A percentile compares a stretch with the other conserved stretches of the same genome.
Conservation (phyloP, 73 alveolate genomes). For the Paramecium tetraurelia region DNA sequence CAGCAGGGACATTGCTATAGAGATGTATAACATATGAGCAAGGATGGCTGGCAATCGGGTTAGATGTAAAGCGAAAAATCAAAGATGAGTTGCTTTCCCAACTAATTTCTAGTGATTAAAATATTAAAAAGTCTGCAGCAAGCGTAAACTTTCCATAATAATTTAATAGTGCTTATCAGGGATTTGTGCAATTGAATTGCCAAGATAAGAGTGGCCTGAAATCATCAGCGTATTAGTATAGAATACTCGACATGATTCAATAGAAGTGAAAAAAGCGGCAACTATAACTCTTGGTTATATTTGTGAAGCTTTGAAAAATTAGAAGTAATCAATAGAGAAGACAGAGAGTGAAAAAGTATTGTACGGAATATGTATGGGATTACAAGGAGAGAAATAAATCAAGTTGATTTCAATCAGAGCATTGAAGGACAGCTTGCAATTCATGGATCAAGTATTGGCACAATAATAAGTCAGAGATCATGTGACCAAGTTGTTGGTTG, state of each 20-base stretch:
- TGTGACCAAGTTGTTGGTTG: neutral
- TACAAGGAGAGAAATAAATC: neutral
- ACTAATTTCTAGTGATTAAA: neutral
- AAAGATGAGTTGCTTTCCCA: neutral
- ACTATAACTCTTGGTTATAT: constrained; percentile 24
- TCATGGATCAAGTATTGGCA: neutral
- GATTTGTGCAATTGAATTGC: constrained; percentile 44
- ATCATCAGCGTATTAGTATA: neutral
- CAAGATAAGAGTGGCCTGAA: constrained; percentile 45
- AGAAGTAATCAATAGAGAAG: neutral
- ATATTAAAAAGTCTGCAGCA: constrained; percentile 10
- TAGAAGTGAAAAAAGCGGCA: constrained; percentile 25
- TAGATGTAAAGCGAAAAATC: neutral
- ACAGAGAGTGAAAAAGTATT: constrained; percentile 3
- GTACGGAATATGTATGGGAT: constrained; percentile 35
- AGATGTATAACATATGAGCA: neutral
- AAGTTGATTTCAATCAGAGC: neutral
- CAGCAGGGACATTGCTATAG: neutral
- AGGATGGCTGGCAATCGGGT: neutral
- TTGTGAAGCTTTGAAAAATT: constrained; percentile 33
- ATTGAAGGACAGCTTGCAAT: neutral
- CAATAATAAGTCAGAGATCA: neutral
- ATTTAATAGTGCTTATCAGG: constrained; percentile 15
- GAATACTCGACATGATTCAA: neutral
- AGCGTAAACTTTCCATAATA: neutral